Conservation (phyloP, 257 asterid genomes). For the Buddleja alternifolia region DNA sequence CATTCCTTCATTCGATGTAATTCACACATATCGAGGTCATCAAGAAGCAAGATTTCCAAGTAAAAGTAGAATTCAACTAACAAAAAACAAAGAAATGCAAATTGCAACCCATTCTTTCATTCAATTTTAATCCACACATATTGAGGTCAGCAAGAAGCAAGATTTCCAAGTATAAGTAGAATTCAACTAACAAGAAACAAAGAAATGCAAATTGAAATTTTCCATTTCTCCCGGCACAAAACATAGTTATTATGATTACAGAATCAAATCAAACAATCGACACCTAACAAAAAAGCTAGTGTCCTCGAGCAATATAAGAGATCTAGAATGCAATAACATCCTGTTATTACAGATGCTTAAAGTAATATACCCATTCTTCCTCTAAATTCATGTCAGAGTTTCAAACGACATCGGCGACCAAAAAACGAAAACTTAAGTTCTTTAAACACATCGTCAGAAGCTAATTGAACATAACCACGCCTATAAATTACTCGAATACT, state of each 20-base stretch:
- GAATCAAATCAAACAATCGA: constrained; percentile 29
- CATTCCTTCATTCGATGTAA: not conserved
- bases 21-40: not conserved
- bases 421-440: not conserved
- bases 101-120: no score
- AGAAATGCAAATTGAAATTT: constrained; percentile 10
- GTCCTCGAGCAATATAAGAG: not conserved
- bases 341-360: constrained; percentile 15
- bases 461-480: constrained; percentile 27
- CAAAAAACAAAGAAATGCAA: no score
- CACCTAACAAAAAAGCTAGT: constrained; percentile 17
- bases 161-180: no score
- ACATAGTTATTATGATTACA: not conserved
- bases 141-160: no score
- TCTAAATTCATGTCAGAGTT: constrained; percentile 21
- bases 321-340: constrained; percentile 8
- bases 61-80: no score
- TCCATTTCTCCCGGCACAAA: not conserved
- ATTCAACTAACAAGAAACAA: no score
- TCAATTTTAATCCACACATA: no score
- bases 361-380: constrained; percentile 15
- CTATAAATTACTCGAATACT: constrained; percentile 8
- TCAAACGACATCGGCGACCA: constrained; percentile 4
- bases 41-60: no score
- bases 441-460: constrained; percentile 14